Percentiles rank a stretch among this genome's conserved stretches.
These are phyloP conservation scores for Lasiosphaeria ovina DNA, from an alignment of 495 filamentous ascomycete genomes.

Conservation along the genomic window DNA sequence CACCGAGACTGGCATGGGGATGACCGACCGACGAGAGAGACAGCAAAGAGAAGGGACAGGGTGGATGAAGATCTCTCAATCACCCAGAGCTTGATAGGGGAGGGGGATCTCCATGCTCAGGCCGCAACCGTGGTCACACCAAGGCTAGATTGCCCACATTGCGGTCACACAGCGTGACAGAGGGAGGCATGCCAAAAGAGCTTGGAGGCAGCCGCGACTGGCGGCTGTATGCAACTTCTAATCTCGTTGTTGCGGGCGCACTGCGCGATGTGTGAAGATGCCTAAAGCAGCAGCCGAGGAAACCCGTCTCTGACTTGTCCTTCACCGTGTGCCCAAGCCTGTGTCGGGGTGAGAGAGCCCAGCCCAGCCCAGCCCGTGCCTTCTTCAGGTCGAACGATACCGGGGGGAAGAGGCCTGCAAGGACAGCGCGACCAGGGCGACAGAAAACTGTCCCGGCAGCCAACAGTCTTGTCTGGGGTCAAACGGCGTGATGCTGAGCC, in stretches of 20 bases:
- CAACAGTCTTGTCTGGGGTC: conserved; percentile 7
- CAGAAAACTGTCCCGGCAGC: not conserved
- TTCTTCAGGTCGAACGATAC: not conserved
- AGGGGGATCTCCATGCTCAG: not conserved
- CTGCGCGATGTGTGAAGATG: not conserved
- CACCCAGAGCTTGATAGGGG: too few species aligned
- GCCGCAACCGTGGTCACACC: conserved; percentile 1
- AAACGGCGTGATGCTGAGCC: not conserved
- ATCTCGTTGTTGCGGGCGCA: not conserved
- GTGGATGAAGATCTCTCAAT: too few species aligned
- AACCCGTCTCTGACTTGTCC: conserved; percentile 12
- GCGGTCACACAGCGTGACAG: not conserved
- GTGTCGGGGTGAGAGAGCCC: conserved; percentile 7
- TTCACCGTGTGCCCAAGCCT: conserved; percentile 6
- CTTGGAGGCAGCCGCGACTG: not conserved
- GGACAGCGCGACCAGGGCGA: conserved; percentile 5
- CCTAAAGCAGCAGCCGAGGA: not conserved
- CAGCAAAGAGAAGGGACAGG: too few species aligned
- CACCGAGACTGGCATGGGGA: too few species aligned
- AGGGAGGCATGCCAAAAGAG: not conserved
- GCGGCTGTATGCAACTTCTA: not conserved
- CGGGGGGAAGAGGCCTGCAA: conserved; percentile 12
- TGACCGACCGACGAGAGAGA: too few species aligned
- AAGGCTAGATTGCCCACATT: too few species aligned
- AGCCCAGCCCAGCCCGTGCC: conserved; percentile 1